Percentiles rank a stretch among this genome's conserved stretches.
Evolutionary conservation across 2,329 filamentous ascomycete genomes (phyloP).

Genomic region (Esteya vermicola): DNA sequence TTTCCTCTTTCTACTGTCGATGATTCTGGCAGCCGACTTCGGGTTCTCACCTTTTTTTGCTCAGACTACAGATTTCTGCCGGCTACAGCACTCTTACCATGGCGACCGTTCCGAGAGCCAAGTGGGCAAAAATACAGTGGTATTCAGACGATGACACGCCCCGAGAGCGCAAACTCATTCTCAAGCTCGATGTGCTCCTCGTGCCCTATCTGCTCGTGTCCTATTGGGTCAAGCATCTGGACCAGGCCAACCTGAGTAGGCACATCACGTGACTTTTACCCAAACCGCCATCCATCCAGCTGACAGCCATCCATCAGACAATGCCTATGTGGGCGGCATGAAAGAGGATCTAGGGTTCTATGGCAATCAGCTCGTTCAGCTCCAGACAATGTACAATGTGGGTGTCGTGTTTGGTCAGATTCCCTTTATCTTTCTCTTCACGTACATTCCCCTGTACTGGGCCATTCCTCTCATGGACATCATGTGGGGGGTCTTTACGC

Average conservation of each 20-base stretch:
- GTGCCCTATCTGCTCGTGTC: conserved; percentile 40
- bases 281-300: no score
- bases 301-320: conserved; percentile 14
- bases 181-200: conserved; percentile 40
- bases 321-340: conserved; percentile 35
- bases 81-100: no score
- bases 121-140: no score
- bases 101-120: no score
- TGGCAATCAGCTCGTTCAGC: conserved; percentile 29
- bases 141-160: conserved; percentile 32
- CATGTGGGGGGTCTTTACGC: conserved; percentile 8
- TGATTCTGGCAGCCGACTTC: no score
- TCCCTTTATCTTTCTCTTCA: conserved; percentile 17
- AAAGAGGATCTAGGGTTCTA: conserved; percentile 27
- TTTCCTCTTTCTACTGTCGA: no score
- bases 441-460: conserved; percentile 21
- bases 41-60: no score
- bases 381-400: conserved; percentile 28
- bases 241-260: conserved; percentile 22
- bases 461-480: conserved; percentile 17
- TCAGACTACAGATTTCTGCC: no score
- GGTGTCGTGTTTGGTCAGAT: conserved; percentile 22
- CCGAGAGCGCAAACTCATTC: conserved; percentile 34
- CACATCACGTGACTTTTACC: conserved; percentile 12
- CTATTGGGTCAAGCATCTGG: conserved; percentile 42